Evolutionary conservation across 2,329 filamentous ascomycete species (phyloP), one percentile per base, ranked within the genome.

Genomic region (Fusarium albidum): DNA sequence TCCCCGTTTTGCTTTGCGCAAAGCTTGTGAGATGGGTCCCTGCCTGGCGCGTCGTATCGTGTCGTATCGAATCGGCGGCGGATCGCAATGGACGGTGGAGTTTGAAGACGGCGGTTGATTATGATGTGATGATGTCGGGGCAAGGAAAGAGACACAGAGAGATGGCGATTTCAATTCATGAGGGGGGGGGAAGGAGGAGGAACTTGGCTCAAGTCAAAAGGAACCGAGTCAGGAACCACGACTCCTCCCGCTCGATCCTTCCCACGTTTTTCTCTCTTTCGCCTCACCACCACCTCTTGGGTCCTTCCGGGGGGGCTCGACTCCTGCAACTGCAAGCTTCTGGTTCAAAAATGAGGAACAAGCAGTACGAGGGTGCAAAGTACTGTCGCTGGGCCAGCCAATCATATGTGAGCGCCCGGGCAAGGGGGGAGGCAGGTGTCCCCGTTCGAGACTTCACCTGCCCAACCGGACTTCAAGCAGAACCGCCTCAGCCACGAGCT

Each of bases 21-120:
- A 62, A 55, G 58, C 58, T 59, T 62, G 42, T 52, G 58, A 59
- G 57, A 51, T 61, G 57, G 41, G 57, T 45, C 42, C 44, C 31
- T 9, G 25, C 47, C 41, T 18, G 37, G 44, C 49, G 29, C 52
- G 48, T 60, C 29, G 49, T 46, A 59, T 49, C 46, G 42, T 61
- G 58, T 62, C 55, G 59, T 61, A 59, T 61, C 55, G 59, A 62
- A 62, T 61, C 59, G 59, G 59, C 45, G 46, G 55, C 43, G 55
- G 55, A 59, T 61, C 59, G 59, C 47, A 62, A 59, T 62, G 61
- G 58, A 43, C 49, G 33, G 55, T 62, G 59, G 59, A 61, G 58
- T 43, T 55, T 44, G 29, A 18, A 49, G 38, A 41, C 48, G 48
- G 43, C 53, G 39, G 57, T 55, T 31, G 44, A 57, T 61, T 41